Evolutionary conservation across 2,329 filamentous ascomycete species (phyloP), one percentile per base, ranked within the genome.

Genomic region (Epichloe sp.): DNA sequence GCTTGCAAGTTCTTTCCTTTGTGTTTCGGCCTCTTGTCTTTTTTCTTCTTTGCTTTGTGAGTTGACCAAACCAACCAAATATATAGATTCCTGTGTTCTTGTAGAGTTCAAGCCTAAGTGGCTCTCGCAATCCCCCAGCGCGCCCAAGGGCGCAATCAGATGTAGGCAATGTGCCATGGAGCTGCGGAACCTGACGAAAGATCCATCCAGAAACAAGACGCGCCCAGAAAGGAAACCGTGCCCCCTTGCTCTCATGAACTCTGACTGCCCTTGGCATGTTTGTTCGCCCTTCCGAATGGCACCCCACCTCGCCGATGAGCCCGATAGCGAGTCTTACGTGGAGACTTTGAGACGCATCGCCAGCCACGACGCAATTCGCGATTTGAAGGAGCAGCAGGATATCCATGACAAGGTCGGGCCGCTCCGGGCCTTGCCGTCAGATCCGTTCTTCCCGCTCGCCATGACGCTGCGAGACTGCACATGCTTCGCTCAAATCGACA

Each of bases 61-160:
- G 36, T 31, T 44, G 10, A 38, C 38, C n/a, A 19, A 47, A 11
- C 19, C 21, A 17, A n/a, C 12, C 8, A 26, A 49, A 64, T 63
- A 65, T 52, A 52, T 59, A 14, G 58, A 62, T 21, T 58, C 60
- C n/a, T 62, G 58, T 52, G 51, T 64, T 31, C 63, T 85, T 35
- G 69, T 86, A 51, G 85, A 91, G 63, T 85, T 91, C 68, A 93
- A 93, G 63, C 86, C 87, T 14, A 93, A 93, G 67, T 93, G 87
- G 87, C 76, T 93, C 26, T 69, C 75, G 8, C 86, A 89, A 63
- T 90, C 86, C 2, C 2, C 83, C 4, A 81, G 79, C 38, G 86
- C 86, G 0, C 87, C 86, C 1, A 26, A 62, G 0, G 66, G 69
- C 31, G 78, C 85, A 41, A 76, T 71, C 48, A 74, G 85, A 48